Conservation (phyloP, 257 asterid species). For the Solanum megistacrolobum region DNA sequence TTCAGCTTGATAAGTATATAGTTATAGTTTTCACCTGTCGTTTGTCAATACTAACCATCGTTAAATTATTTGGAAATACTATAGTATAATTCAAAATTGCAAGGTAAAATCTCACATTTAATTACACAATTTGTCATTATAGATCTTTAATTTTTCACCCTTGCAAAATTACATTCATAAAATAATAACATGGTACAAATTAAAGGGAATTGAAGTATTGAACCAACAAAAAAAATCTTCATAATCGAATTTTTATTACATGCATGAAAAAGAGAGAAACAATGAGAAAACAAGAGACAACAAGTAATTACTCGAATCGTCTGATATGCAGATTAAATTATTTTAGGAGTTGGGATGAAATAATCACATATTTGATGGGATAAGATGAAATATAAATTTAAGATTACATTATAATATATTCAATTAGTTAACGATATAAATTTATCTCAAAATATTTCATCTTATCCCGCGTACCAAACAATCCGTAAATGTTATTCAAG, state of each 20-base stretch:
- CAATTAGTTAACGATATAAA: not conserved
- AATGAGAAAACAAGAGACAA: not conserved
- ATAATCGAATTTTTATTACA: not conserved
- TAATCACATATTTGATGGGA: not conserved
- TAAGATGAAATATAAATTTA: not conserved
- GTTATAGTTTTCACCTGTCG: not conserved
- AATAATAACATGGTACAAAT: not conserved
- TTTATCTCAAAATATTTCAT: not conserved
- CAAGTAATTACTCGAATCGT: not conserved
- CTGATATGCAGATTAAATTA: not conserved
- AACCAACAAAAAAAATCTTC: accelerated
- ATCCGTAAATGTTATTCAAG: not conserved
- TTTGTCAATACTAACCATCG: not conserved
- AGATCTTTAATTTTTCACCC: not conserved
- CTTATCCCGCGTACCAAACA: not conserved
- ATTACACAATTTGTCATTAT: not conserved
- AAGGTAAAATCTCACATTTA: not conserved
- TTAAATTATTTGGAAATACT: not conserved
- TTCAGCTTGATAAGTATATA: not conserved
- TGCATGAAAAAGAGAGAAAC: not conserved
- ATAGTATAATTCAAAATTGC: not conserved
- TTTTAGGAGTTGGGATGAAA: not conserved
- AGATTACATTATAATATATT: not conserved
- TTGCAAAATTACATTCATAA: not conserved
- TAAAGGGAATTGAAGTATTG: not conserved